phyloP scores from a whole-genome alignment of 306 rosid species.

The Pyrus communis region DNA sequence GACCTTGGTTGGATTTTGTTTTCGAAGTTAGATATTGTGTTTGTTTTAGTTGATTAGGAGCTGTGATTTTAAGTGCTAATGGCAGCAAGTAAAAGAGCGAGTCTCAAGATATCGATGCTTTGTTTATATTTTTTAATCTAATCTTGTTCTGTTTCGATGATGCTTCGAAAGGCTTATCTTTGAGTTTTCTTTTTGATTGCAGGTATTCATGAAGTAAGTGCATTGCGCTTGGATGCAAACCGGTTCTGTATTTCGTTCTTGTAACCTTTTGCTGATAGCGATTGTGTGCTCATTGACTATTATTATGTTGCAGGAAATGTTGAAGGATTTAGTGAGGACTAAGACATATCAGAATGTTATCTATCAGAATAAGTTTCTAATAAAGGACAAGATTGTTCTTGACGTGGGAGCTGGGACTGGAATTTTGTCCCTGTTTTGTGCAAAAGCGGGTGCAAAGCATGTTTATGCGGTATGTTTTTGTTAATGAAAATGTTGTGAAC shows the following conservation, averaged over 20 bases:
- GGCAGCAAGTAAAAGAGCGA: neutral
- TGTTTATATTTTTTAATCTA: neutral
- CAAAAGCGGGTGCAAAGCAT: slow-evolving; percentile 92
- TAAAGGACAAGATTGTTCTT: slow-evolving; percentile 86
- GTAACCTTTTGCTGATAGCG: neutral
- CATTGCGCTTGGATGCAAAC: slow-evolving; percentile 16
- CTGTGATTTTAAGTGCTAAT: neutral
- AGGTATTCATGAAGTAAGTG: slow-evolving; percentile 99
- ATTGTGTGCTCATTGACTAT: neutral
- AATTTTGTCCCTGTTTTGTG: slow-evolving; percentile 90
- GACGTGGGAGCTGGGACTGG: slow-evolving; percentile 99
- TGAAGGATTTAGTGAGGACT: slow-evolving; percentile 92
- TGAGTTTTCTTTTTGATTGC: slow-evolving; percentile 30
- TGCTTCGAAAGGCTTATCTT: slow-evolving; percentile 10
- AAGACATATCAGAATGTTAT: slow-evolving; percentile 93
- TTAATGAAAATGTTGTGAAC: neutral
- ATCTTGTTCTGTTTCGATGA: neutral
- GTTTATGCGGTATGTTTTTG: slow-evolving; percentile 69
- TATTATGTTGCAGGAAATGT: slow-evolving; percentile 70
- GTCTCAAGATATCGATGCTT: neutral
- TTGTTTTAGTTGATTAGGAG: neutral
- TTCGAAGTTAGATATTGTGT: neutral
- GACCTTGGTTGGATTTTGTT: neutral
- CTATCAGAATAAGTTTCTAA: slow-evolving; percentile 81
- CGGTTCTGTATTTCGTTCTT: neutral